Evolutionary conservation across 2,329 filamentous ascomycete genomes (phyloP).

Genomic region (Cladophialophora immunda): DNA sequence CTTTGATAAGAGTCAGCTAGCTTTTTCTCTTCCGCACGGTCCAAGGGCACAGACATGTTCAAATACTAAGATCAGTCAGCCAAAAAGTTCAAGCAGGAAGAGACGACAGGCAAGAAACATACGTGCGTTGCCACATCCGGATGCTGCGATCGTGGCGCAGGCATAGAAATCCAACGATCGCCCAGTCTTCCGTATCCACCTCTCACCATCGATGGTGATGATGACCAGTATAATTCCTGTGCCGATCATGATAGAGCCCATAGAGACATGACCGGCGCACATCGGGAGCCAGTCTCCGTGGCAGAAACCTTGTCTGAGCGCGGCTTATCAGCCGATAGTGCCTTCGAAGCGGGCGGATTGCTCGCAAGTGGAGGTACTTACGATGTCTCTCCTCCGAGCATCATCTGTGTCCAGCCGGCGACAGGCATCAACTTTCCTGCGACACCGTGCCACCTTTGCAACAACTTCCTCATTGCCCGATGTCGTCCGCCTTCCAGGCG

Average conservation of each 20-base stretch:
- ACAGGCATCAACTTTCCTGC: background rate
- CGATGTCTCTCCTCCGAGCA: background rate
- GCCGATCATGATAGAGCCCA: background rate
- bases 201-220: background rate
- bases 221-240: background rate
- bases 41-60: background rate
- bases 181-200: background rate
- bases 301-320: background rate
- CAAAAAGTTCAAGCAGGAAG: background rate
- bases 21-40: background rate
- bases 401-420: background rate
- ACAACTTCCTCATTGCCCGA: background rate
- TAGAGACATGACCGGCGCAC: background rate
- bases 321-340: background rate
- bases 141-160: background rate
- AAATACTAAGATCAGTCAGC: background rate
- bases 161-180: constrained; percentile 4
- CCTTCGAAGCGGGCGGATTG: background rate
- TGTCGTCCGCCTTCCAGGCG: background rate
- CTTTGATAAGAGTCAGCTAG: background rate
- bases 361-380: background rate
- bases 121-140: background rate
- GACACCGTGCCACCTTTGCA: background rate
- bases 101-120: background rate
- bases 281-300: background rate